phyloP scores from a whole-genome alignment of 805 yeast species.

The Yamadazyma takamatsuzukensis region DNA sequence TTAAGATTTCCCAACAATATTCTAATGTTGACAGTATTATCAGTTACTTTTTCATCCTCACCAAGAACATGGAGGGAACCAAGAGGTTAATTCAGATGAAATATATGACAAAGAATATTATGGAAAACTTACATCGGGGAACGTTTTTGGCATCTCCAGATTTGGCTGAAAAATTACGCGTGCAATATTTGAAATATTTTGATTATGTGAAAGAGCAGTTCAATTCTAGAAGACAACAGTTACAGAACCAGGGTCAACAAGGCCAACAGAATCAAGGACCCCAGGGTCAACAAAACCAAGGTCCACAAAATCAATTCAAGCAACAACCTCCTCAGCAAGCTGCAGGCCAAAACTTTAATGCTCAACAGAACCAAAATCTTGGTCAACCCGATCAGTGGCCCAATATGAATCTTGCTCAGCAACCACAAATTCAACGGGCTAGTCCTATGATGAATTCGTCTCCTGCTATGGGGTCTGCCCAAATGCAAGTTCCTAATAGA shows the following conservation, averaged over 20 bases:
- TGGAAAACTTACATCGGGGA: conserved; percentile 64
- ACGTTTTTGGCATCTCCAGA: conserved; percentile 70
- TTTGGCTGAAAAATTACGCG: conserved; percentile 62
- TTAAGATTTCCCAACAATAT: conserved; percentile 55
- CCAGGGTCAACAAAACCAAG: conserved; percentile 1
- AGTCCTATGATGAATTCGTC: conserved; percentile 11
- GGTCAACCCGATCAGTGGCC: conserved; percentile 14
- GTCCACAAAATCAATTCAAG: conserved; percentile 1
- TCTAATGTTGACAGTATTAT: conserved; percentile 71
- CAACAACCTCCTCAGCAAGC: conserved; percentile 2
- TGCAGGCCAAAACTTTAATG: neutral
- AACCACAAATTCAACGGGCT: neutral
- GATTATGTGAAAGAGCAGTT: conserved; percentile 68
- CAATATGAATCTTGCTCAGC: conserved; percentile 9
- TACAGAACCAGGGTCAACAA: conserved; percentile 15
- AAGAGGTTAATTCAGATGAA: conserved; percentile 74
- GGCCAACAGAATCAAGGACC: conserved; percentile 4
- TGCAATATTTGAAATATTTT: conserved; percentile 72
- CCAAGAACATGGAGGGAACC: conserved; percentile 73
- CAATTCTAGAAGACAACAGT: conserved; percentile 34
- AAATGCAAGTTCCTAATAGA: conserved; percentile 3
- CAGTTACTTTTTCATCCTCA: conserved; percentile 72
- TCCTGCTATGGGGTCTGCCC: conserved; percentile 12
- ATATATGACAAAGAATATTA: conserved; percentile 70
- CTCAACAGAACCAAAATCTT: conserved; percentile 10